Conservation (phyloP, 2,329 filamentous ascomycete genomes). For the Cladobotryum mycophilum region DNA sequence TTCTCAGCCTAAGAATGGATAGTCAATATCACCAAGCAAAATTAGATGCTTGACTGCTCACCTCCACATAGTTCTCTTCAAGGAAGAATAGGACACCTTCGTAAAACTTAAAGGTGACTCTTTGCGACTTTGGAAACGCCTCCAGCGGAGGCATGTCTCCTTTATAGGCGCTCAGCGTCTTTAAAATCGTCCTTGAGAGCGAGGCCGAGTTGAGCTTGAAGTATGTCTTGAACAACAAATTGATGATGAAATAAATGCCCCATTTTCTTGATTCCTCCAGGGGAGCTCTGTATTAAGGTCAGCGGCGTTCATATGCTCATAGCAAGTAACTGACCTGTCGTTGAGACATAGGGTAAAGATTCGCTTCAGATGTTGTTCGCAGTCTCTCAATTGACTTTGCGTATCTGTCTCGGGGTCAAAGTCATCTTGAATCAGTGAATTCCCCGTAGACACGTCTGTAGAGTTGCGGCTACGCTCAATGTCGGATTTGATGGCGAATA, state of each 20-base stretch:
- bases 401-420: constrained; percentile 69
- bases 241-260: constrained; percentile 93
- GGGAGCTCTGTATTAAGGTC: constrained; percentile 52
- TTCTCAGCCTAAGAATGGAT: constrained; percentile 58
- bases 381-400: constrained; percentile 83
- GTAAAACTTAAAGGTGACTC: constrained; percentile 95
- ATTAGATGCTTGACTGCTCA: constrained; percentile 23
- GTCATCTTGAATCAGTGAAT: constrained; percentile 65
- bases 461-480: constrained; percentile 48
- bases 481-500: constrained; percentile 89
- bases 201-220: constrained; percentile 89
- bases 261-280: constrained; percentile 91
- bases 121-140: constrained; percentile 79
- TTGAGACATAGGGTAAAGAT: constrained; percentile 87
- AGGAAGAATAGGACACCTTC: constrained; percentile 88
- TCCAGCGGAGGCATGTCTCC: constrained; percentile 76
- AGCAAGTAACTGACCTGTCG: constrained; percentile 60
- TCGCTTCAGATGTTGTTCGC: constrained; percentile 81
- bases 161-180: constrained; percentile 68
- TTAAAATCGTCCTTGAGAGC: constrained; percentile 85
- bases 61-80: constrained; percentile 84
- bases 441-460: constrained; percentile 30
- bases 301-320: neutral
- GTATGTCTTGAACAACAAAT: constrained; percentile 95
- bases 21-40: constrained; percentile 5